These are phyloP conservation scores for Coelastrella sp. DNA, from an alignment of 139 green algal genomes.

Conservation along the genomic window DNA sequence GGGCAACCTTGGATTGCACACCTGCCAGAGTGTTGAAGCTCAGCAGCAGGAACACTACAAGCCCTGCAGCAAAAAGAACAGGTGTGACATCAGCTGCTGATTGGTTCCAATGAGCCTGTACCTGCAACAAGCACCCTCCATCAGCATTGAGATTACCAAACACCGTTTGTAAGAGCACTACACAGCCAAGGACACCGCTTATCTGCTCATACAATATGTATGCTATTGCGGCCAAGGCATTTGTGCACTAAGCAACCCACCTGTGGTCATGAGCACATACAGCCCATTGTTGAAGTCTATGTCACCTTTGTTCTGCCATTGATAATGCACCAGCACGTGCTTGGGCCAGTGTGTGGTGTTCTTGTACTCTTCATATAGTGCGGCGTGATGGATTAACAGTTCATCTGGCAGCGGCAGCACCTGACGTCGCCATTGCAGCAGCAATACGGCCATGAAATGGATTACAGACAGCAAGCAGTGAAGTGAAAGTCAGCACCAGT, in stretches of 20 bases:
- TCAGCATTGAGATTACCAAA: too few relatives aligned
- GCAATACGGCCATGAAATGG: too few relatives aligned
- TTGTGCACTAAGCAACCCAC: not conserved
- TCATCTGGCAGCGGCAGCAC: constrained; percentile 56
- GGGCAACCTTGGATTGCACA: constrained; percentile 42
- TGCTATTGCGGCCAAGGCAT: not conserved
- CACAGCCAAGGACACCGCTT: too few relatives aligned
- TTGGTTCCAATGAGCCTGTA: too few relatives aligned
- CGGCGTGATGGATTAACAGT: constrained; percentile 54
- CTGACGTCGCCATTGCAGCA: not conserved
- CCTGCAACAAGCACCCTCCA: too few relatives aligned
- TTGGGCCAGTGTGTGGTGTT: constrained; percentile 83
- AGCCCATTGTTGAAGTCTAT: constrained; percentile 70
- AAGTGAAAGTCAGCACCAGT: not conserved
- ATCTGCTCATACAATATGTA: not conserved
- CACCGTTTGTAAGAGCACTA: too few relatives aligned
- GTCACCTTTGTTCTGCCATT: constrained; percentile 62
- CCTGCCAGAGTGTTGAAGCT: constrained; percentile 41
- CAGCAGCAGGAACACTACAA: constrained; percentile 28
- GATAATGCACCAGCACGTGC: constrained; percentile 78
- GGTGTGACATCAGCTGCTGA: too few relatives aligned
- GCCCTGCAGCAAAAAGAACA: not conserved
- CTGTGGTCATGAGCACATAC: constrained; percentile 46
- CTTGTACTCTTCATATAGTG: constrained; percentile 66
- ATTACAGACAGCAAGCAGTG: too few relatives aligned